These are phyloP conservation scores for Citrullus amarus DNA, from an alignment of 306 rosid species.

Conservation along the genomic window DNA sequence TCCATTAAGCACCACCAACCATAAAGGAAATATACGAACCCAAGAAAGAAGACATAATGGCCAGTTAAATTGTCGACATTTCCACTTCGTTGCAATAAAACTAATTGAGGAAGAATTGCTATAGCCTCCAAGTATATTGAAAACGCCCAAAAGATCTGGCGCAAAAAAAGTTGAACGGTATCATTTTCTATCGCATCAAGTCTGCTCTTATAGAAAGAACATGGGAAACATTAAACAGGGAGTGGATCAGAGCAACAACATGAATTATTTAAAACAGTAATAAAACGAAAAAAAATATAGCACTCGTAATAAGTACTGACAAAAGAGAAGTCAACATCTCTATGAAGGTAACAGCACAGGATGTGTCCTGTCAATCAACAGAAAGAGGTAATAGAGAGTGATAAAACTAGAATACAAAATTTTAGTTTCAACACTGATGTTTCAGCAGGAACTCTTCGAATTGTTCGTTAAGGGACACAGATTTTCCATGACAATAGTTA, in stretches of 20 bases:
- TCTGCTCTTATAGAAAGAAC: neutral
- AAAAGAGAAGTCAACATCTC: neutral
- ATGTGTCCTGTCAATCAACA: neutral
- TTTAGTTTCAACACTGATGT: neutral
- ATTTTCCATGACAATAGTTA: too few relatives aligned
- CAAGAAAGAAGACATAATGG: slow-evolving; percentile 81
- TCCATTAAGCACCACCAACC: neutral
- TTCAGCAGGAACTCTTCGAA: neutral
- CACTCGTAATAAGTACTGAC: neutral
- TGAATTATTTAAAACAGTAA: neutral
- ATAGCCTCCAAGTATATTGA: slow-evolving; percentile 91
- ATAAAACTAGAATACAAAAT: neutral
- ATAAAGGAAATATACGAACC: slow-evolving; percentile 34
- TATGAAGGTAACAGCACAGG: neutral
- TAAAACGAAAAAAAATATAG: neutral
- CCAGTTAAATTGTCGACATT: slow-evolving; percentile 92
- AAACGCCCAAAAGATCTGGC: slow-evolving; percentile 88
- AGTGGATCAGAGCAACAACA: neutral
- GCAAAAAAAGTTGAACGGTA: slow-evolving; percentile 7
- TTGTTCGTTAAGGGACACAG: neutral
- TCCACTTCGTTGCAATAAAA: slow-evolving; percentile 82
- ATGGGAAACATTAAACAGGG: neutral
- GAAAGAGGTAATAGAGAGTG: neutral
- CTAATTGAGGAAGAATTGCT: slow-evolving; percentile 82
- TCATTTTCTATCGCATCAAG: neutral